Evolutionary conservation across 164 flowering plant genomes (phyloP), one percentile per base, ranked within the genome.

Genomic region (Dillenia suffruticosa): DNA sequence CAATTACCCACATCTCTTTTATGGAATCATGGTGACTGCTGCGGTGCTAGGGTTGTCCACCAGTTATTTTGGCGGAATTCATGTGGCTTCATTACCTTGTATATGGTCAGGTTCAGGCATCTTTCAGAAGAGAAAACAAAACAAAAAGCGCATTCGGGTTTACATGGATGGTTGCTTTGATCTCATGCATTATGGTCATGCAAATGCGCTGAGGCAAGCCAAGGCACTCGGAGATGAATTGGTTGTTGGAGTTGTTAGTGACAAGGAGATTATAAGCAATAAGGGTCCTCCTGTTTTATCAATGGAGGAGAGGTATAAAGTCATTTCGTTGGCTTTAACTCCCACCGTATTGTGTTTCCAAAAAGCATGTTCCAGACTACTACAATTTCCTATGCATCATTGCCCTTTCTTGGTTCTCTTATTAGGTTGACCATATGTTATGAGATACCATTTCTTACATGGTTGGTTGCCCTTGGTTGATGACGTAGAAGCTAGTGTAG

Each of bases 151-250:
- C 26, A 68, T 91, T 17, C 82, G 96, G 49, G 96, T 91, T 55
- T 91, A 88, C 62, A 88, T 91, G 93, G 97, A 91, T 77, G 97
- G 96, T 0, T 91, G 97, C 61, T 91, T 89, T 62, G 96, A 91
- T 76, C 85, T 91, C 51, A 91, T 91, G 97, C 97, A 91, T 63
- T 91, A 85, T 63, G 97, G 97, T 26, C 97, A 91, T 70, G 91
- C 90, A 49, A 91, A 91, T 68, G 97, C 97, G 0, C 58, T 91
- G 81, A 73, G 97, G 68, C 96, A 91, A 70, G 97, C 97, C 8
- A 87, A 81, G 70, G 87, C 88, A 19, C 61, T 91, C 60, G 97
- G 97, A 15, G 93, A 91, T 79, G 84, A 81, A 66, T 68, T 91
- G 79, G 86, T 91, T 40, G 96, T 91, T 52, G 97, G 96, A 47